A percentile compares a stretch with the other conserved stretches of the same genome.
phyloP scores from a whole-genome alignment of 2,329 filamentous ascomycete species.

The Exophiala dermatitidis region DNA sequence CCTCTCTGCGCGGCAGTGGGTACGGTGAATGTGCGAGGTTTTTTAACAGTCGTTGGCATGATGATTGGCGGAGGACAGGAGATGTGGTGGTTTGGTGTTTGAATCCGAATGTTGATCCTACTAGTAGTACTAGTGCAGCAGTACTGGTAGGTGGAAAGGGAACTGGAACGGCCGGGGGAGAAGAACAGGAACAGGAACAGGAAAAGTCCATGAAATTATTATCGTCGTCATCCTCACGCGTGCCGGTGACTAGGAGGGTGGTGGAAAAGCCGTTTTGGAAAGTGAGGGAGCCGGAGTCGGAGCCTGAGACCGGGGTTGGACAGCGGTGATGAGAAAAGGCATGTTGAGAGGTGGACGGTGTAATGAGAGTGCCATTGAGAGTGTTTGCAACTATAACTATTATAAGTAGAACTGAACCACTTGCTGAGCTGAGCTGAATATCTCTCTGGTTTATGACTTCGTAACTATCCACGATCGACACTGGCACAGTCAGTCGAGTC shows the following conservation, averaged over 20 bases:
- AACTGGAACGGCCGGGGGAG: not conserved
- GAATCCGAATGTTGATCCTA: not conserved
- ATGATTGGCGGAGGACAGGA: constrained; percentile 54
- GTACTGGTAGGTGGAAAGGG: no score
- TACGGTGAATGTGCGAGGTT: constrained; percentile 55
- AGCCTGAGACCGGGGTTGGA: not conserved
- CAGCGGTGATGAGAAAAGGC: not conserved
- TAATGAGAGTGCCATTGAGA: no score
- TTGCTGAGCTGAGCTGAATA: no score
- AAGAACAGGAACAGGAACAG: not conserved
- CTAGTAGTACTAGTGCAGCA: no score
- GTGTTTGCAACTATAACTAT: no score
- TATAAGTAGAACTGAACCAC: no score
- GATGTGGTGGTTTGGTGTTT: constrained; percentile 57
- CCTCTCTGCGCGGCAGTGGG: constrained; percentile 38
- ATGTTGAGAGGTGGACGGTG: no score
- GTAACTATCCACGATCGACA: no score
- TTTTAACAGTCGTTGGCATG: constrained; percentile 57
- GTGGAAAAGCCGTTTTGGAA: constrained; percentile 23
- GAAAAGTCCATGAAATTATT: not conserved
- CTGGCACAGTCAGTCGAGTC: no score
- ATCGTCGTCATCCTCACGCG: no score
- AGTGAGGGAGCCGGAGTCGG: constrained; percentile 7
- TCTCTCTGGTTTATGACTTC: no score
- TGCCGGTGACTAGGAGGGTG: constrained; percentile 1